Conservation (phyloP, 2,329 filamentous ascomycete genomes). For the Ilyonectria destructans region DNA sequence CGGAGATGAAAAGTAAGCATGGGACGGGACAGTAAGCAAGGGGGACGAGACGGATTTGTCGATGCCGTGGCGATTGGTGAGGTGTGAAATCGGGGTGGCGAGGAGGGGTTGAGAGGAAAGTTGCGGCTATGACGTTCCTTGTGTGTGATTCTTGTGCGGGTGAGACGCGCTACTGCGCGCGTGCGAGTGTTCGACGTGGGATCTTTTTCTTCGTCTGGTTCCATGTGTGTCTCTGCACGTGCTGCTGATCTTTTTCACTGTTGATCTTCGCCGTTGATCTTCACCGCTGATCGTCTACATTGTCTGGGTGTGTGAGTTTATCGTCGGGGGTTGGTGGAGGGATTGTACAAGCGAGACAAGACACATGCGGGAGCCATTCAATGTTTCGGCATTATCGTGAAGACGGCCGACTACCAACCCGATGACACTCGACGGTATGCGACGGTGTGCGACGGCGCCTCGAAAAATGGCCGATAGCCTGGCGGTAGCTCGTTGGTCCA, state of each 20-base stretch:
- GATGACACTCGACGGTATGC: background rate
- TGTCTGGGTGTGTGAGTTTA: background rate
- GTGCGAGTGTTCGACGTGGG: background rate
- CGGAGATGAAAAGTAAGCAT: background rate
- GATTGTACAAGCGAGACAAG: background rate
- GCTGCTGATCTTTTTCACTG: background rate
- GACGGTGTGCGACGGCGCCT: background rate
- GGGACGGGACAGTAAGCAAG: background rate
- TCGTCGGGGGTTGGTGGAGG: background rate
- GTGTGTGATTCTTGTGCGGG: background rate
- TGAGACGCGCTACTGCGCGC: background rate
- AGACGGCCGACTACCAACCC: background rate
- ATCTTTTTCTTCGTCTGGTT: background rate
- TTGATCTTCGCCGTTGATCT: background rate
- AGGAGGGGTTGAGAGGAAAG: background rate
- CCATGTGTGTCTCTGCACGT: background rate
- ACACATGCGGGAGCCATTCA: too few relatives aligned
- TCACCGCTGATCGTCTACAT: background rate
- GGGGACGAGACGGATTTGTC: slow-evolving; percentile 12
- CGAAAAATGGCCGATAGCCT: background rate
- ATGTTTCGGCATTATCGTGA: background rate
- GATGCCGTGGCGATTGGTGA: slow-evolving; percentile 15
- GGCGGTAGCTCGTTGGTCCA: background rate
- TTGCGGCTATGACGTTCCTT: background rate
- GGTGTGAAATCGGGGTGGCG: background rate